Evolutionary conservation across 495 filamentous ascomycete species (phyloP).

Genomic region (Tetracladium marchalianum): DNA sequence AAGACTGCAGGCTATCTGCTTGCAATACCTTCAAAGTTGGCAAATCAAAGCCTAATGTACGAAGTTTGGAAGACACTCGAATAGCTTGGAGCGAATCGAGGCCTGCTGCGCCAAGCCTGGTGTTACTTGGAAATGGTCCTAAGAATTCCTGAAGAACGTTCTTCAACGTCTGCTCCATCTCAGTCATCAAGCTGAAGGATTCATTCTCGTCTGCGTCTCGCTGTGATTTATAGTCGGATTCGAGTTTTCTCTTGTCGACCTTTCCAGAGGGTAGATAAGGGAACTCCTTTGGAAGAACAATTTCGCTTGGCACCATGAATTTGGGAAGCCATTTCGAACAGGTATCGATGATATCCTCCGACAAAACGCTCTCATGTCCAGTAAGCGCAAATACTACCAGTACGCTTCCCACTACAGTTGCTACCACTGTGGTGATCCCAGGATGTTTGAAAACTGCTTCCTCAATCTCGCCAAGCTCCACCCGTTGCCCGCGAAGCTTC

Average conservation of each 20-base stretch:
- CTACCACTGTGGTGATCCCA: slow-evolving; percentile 42
- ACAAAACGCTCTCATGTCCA: slow-evolving; percentile 20
- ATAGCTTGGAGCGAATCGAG: slow-evolving; percentile 70
- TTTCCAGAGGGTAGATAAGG: slow-evolving; percentile 74
- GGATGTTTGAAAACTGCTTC: slow-evolving; percentile 47
- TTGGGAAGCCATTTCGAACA: slow-evolving; percentile 61
- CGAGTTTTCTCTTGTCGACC: slow-evolving; percentile 55
- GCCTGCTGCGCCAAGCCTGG: slow-evolving; percentile 42
- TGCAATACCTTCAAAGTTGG: slow-evolving; percentile 47
- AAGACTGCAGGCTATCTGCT: slow-evolving; percentile 29
- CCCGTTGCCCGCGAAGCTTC: slow-evolving; percentile 70
- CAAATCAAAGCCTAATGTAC: slow-evolving; percentile 37
- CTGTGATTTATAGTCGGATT: slow-evolving; percentile 38
- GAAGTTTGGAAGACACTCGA: slow-evolving; percentile 48
- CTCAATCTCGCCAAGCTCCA: slow-evolving; percentile 80
- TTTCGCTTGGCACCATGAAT: slow-evolving; percentile 69
- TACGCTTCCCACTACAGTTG: slow-evolving; percentile 45
- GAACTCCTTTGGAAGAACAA: slow-evolving; percentile 48
- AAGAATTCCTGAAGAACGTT: slow-evolving; percentile 38
- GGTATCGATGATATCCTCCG: slow-evolving; percentile 36
- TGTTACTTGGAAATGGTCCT: slow-evolving; percentile 26
- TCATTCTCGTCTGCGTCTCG: slow-evolving; percentile 13
- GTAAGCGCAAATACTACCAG: slow-evolving; percentile 61
- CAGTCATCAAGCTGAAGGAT: slow-evolving; percentile 23
- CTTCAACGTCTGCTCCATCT: slow-evolving; percentile 35